These are phyloP conservation scores for Solanum sitiens DNA, from an alignment of 257 asterid species.

Conservation along the genomic window DNA sequence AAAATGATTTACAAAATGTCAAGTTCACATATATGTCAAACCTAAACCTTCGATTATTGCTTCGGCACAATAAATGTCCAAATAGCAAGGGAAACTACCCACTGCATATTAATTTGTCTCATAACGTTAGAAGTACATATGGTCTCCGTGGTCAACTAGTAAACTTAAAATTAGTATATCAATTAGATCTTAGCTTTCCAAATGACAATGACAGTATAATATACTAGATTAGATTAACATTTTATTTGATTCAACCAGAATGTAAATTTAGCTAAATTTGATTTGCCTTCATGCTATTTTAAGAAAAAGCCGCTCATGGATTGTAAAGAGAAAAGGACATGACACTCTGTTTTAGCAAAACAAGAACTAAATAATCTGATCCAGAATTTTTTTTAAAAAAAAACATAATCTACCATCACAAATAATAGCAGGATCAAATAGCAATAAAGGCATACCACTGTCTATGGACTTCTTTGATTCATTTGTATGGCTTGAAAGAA, in stretches of 20 bases:
- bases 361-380: not conserved
- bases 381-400: not conserved
- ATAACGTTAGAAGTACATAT: not conserved
- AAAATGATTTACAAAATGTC: not conserved
- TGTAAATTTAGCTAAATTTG: not conserved
- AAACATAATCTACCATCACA: not conserved
- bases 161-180: not conserved
- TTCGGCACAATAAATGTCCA: not conserved
- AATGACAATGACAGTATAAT: not conserved
- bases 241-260: not conserved
- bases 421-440: not conserved
- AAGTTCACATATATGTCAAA: not conserved
- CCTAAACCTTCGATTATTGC: not conserved
- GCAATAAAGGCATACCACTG: not conserved
- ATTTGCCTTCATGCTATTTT: not conserved
- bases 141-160: not conserved
- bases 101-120: not conserved
- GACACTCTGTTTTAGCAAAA: not conserved
- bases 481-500: not conserved
- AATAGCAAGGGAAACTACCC: not conserved
- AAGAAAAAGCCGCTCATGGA: not conserved
- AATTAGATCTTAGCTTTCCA: not conserved
- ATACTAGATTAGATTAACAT: not conserved
- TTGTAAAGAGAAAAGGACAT: not conserved
- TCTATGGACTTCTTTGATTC: not conserved